A percentile compares a stretch with the other conserved stretches of the same genome.
Evolutionary conservation across 192 early-diverging fungal species (phyloP).

Genomic region (Coemansia sp.): DNA sequence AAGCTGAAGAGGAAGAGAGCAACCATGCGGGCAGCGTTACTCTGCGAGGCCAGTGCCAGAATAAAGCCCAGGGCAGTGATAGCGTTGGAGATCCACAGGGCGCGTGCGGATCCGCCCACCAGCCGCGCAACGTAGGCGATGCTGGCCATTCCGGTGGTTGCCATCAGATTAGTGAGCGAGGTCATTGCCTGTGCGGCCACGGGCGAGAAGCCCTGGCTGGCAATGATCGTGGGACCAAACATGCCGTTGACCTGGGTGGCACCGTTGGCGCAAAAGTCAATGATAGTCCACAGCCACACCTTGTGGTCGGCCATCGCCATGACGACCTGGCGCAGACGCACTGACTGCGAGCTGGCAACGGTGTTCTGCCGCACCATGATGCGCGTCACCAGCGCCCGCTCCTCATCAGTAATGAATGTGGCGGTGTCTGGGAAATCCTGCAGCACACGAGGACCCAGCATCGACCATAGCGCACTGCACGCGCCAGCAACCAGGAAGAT

Average conservation of each 20-base stretch:
- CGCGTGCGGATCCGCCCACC: constrained; percentile 22
- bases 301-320: constrained; percentile 30
- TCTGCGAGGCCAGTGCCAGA: constrained; percentile 25
- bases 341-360: constrained; percentile 19
- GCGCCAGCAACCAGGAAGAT: constrained; percentile 36
- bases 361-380: constrained; percentile 48
- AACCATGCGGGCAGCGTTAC: constrained; percentile 11
- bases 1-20: constrained; percentile 51
- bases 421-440: constrained; percentile 47
- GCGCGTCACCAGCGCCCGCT: constrained; percentile 20
- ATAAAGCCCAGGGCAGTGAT: constrained; percentile 34
- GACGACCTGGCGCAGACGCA: constrained; percentile 30
- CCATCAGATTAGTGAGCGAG: constrained; percentile 51
- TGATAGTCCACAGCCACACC: constrained; percentile 44
- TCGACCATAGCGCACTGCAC: constrained; percentile 35
- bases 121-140: constrained; percentile 32
- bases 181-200: constrained; percentile 33
- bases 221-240: constrained; percentile 51
- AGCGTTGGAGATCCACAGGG: constrained; percentile 29
- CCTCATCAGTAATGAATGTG: constrained; percentile 32
- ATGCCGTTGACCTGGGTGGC: constrained; percentile 52
- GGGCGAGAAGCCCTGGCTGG: constrained; percentile 43
- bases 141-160: constrained; percentile 38
- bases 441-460: constrained; percentile 28
- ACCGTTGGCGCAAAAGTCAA: constrained; percentile 49